These are phyloP conservation scores for Gossypium gossypioides DNA, from an alignment of 441 rosid genomes.

Conservation along the genomic window DNA sequence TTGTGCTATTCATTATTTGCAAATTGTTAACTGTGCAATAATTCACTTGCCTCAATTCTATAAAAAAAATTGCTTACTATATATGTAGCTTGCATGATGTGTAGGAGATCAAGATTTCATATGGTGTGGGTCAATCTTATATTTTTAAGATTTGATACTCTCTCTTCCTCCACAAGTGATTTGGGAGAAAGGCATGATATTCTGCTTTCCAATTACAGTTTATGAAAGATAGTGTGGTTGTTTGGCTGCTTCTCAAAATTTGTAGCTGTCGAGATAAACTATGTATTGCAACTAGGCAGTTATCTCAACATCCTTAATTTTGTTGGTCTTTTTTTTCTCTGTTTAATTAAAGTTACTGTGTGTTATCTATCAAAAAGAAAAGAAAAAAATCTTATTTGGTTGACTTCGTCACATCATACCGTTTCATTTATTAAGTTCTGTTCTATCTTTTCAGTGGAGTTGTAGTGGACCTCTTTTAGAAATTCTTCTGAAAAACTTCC, in stretches of 20 bases:
- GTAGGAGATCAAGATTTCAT: background rate
- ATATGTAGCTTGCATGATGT: background rate
- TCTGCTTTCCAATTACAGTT: background rate
- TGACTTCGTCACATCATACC: background rate
- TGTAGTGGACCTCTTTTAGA: constrained; percentile 73
- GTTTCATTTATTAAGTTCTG: constrained; percentile 4
- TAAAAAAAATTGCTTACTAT: background rate
- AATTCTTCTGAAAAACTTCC: constrained; percentile 44
- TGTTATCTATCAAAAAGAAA: background rate
- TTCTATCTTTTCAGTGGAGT: constrained; percentile 59
- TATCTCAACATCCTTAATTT: background rate
- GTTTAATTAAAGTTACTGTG: background rate
- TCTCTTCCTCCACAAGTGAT: background rate
- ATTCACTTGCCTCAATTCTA: background rate
- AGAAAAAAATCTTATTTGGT: background rate
- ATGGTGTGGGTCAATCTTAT: background rate
- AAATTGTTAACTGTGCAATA: background rate
- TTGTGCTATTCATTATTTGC: background rate
- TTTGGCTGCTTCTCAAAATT: background rate
- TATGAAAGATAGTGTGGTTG: background rate
- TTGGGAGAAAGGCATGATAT: background rate
- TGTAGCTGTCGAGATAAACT: background rate
- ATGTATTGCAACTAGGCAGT: background rate
- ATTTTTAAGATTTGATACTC: background rate
- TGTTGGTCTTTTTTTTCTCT: background rate